These are phyloP conservation scores for Escovopsis sp. DNA, from an alignment of 2,329 filamentous ascomycete genomes.

Conservation along the genomic window DNA sequence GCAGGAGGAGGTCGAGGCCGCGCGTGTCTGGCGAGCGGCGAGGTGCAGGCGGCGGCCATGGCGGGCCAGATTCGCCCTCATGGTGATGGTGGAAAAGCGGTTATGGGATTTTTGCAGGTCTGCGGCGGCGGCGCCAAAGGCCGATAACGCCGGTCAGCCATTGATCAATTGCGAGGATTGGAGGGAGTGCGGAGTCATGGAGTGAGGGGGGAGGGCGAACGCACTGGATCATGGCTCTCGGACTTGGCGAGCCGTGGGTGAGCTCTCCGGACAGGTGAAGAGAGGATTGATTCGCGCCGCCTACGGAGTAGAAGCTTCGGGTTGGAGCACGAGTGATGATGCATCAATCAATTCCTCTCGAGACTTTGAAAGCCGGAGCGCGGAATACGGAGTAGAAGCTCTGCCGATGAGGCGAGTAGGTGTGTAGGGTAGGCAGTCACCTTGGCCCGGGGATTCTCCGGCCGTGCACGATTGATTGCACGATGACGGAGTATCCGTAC, in stretches of 20 bases:
- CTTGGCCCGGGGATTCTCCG: no score
- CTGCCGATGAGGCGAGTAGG: no score
- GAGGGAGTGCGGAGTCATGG: background rate
- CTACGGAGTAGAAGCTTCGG: no score
- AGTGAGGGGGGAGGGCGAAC: background rate
- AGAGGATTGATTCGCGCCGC: no score
- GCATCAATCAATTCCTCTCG: no score
- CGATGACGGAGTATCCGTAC: no score
- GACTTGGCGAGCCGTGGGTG: no score
- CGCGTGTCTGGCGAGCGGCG: conserved; percentile 18
- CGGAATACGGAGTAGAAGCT: no score
- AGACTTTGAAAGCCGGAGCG: no score
- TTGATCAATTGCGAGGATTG: conserved; percentile 2
- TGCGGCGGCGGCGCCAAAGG: background rate
- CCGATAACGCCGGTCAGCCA: conserved; percentile 1
- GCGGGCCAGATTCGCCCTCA: conserved; percentile 31
- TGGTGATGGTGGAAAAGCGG: conserved; percentile 15
- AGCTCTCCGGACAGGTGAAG: background rate
- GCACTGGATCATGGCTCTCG: conserved; percentile 1
- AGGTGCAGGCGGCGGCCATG: conserved; percentile 25
- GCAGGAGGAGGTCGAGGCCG: conserved; percentile 17
- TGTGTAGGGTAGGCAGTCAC: no score
- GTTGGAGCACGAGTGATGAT: no score
- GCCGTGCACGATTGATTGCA: no score
- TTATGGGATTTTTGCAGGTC: conserved; percentile 4